Conservation (phyloP, 2,329 filamentous ascomycete genomes). For the Didymella arachidicola region DNA sequence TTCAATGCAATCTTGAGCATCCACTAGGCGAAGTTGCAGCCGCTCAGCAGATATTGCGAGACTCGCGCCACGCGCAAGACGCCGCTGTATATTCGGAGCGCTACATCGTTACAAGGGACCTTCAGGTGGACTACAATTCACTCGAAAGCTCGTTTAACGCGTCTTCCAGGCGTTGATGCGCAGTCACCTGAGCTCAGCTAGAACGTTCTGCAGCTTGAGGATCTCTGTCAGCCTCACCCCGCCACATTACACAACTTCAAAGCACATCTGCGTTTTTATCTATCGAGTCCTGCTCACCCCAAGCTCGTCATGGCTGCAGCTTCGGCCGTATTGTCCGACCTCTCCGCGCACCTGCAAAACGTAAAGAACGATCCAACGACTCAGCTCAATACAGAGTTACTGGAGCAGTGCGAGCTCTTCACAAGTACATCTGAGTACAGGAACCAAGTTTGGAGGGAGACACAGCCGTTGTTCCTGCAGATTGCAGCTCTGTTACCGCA, state of each 20-base stretch:
- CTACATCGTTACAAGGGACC: neutral
- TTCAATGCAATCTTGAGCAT: neutral
- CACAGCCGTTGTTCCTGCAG: conserved; percentile 51
- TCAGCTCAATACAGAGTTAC: conserved; percentile 56
- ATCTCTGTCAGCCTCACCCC: conserved; percentile 17
- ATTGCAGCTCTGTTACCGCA: conserved; percentile 61
- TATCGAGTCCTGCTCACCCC: neutral
- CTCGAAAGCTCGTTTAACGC: neutral
- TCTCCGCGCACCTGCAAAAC: conserved; percentile 55
- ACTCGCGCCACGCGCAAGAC: conserved; percentile 6
- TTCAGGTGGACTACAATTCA: neutral
- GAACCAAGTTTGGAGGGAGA: conserved; percentile 36
- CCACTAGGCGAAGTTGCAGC: neutral
- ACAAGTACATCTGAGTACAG: conserved; percentile 46
- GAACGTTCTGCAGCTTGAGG: conserved; percentile 30
- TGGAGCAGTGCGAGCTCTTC: conserved; percentile 60
- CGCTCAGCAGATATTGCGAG: neutral
- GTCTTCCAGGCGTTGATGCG: conserved; percentile 25
- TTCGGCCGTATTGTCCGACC: conserved; percentile 35
- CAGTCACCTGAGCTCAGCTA: conserved; percentile 42
- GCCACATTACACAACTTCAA: conserved; percentile 18
- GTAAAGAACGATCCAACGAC: conserved; percentile 56
- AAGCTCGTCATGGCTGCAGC: conserved; percentile 26
- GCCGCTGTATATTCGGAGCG: neutral
- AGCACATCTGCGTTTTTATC: neutral